These are phyloP conservation scores for Cetraspora pellucida DNA, from an alignment of 192 early-diverging fungal genomes.

Conservation along the genomic window DNA sequence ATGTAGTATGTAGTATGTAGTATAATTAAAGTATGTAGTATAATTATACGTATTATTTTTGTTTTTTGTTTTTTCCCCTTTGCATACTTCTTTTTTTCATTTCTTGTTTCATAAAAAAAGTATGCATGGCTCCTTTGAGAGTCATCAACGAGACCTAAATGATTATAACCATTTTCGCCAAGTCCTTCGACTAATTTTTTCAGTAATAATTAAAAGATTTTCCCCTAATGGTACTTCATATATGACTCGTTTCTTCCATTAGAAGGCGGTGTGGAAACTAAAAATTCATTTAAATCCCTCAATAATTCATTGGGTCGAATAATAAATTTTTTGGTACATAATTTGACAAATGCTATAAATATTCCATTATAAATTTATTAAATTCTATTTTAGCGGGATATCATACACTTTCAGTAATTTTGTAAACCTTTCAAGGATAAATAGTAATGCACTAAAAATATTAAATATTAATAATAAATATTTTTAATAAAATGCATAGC, in stretches of 20 bases:
- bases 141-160: slow-evolving; percentile 64
- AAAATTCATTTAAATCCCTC: slow-evolving; percentile 78
- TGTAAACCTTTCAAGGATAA: slow-evolving; percentile 63
- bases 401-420: slow-evolving; percentile 55
- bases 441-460: slow-evolving; percentile 72
- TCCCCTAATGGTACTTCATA: slow-evolving; percentile 81
- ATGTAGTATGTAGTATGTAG: too few relatives aligned
- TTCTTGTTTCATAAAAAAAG: slow-evolving; percentile 61
- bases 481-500: not conserved
- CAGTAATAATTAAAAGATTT: slow-evolving; percentile 89
- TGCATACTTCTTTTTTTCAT: slow-evolving; percentile 50
- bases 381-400: slow-evolving; percentile 62
- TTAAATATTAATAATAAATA: not conserved
- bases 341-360: slow-evolving; percentile 95
- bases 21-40: too few relatives aligned
- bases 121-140: slow-evolving; percentile 64
- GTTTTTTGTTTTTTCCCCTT: slow-evolving; percentile 33
- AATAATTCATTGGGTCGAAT: slow-evolving; percentile 71
- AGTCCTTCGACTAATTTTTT: slow-evolving; percentile 72
- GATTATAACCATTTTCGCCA: slow-evolving; percentile 62
- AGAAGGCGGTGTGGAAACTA: slow-evolving; percentile 78
- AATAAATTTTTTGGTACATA: slow-evolving; percentile 71
- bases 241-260: slow-evolving; percentile 84
- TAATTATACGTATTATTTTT: too few relatives aligned
- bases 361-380: slow-evolving; percentile 92